Evolutionary conservation across 208 protist species (phyloP).

Genomic region (Acanthamoeba sp.): DNA sequence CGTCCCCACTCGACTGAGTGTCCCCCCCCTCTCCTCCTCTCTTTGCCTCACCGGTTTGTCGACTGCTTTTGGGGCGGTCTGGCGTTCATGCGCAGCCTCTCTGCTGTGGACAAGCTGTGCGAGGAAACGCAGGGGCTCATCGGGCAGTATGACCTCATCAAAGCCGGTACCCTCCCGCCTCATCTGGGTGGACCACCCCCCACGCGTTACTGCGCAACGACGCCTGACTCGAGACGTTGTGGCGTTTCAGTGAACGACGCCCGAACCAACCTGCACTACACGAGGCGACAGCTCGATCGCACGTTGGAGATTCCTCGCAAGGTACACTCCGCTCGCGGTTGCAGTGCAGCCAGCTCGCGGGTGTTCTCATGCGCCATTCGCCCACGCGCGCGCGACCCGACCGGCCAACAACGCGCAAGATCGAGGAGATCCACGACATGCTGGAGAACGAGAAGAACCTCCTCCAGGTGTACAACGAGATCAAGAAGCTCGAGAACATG

Average conservation of each 20-base stretch:
- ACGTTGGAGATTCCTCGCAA: constrained; percentile 4
- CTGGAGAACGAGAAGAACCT: constrained; percentile 47
- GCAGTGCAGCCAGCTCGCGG: too few species aligned
- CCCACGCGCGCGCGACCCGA: not conserved
- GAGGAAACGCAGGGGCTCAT: constrained; percentile 25
- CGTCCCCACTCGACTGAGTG: too few species aligned
- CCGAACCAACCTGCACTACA: constrained; percentile 46
- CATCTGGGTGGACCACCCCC: not conserved
- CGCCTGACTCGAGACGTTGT: too few species aligned
- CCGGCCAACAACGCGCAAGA: not conserved
- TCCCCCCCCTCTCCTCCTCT: too few species aligned
- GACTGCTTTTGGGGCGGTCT: not conserved
- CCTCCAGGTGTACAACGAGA: constrained; percentile 40
- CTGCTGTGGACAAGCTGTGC: constrained; percentile 17
- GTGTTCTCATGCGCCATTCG: not conserved
- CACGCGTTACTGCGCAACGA: too few species aligned
- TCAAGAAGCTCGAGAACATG: constrained; percentile 50
- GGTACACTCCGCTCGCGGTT: too few species aligned
- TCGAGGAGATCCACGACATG: not conserved
- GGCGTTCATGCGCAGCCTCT: not conserved
- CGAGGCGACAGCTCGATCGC: not conserved
- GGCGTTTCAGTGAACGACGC: constrained; percentile 48
- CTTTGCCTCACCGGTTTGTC: too few species aligned
- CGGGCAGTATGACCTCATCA: constrained; percentile 59
- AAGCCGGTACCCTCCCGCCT: not conserved